Evolutionary conservation across 306 rosid species (phyloP).

Genomic region (Myrica gale): DNA sequence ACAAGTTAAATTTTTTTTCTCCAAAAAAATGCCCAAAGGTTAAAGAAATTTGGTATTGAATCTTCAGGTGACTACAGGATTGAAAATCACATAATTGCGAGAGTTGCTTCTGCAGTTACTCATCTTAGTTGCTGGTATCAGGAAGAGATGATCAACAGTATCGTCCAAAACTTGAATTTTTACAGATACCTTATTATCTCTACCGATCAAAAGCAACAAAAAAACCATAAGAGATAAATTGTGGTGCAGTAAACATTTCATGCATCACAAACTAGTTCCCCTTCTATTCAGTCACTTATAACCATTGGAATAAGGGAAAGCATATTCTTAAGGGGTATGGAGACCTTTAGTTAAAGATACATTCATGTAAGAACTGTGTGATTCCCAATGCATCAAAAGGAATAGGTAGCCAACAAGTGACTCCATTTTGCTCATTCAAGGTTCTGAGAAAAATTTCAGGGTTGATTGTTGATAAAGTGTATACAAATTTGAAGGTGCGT

Average conservation of each 20-base stretch:
- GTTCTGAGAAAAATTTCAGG: not conserved
- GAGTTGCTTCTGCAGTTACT: not conserved
- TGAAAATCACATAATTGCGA: not conserved
- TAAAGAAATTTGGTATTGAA: not conserved
- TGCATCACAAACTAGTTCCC: slow-evolving; percentile 6
- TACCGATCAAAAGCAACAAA: not conserved
- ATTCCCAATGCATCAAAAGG: too few species aligned
- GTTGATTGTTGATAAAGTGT: not conserved
- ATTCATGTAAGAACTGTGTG: too few species aligned
- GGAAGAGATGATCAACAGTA: not conserved
- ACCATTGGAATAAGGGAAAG: not conserved
- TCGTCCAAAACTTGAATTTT: not conserved
- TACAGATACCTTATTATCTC: not conserved
- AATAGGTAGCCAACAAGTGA: too few species aligned
- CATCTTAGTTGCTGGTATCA: not conserved
- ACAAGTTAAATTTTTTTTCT: not conserved
- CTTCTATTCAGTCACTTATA: not conserved
- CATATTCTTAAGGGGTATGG: not conserved
- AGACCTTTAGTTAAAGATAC: too few species aligned
- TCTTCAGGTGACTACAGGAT: not conserved
- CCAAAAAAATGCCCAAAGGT: not conserved
- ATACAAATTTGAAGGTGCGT: not conserved
- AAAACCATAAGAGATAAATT: not conserved
- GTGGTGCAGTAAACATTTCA: not conserved
- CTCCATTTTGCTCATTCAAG: not conserved